Evolutionary conservation across 306 rosid genomes (phyloP).

Genomic region (Rubus idaeus): DNA sequence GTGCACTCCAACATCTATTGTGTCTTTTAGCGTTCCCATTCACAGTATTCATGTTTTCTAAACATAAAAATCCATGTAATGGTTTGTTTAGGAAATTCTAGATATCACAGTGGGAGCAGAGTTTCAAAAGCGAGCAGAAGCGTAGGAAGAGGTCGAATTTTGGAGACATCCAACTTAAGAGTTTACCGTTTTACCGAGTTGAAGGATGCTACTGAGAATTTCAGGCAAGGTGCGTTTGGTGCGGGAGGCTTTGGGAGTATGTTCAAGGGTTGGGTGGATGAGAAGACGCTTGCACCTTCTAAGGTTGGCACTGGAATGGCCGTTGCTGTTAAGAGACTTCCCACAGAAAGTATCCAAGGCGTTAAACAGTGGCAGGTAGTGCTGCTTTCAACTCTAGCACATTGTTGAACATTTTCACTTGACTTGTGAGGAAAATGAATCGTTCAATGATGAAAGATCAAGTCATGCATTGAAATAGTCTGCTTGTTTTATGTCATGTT

Average conservation of each 20-base stretch:
- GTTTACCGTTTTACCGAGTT: constrained; percentile 56
- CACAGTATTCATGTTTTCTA: too few species aligned
- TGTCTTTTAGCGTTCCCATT: too few species aligned
- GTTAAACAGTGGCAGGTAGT: constrained; percentile 79
- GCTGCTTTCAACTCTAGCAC: not conserved
- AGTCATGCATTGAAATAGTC: not conserved
- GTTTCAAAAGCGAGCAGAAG: too few species aligned
- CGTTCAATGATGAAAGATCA: not conserved
- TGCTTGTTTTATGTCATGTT: too few species aligned
- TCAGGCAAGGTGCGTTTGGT: constrained; percentile 87
- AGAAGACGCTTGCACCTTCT: constrained; percentile 37
- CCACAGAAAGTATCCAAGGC: not conserved
- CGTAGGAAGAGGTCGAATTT: too few species aligned
- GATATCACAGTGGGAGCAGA: too few species aligned
- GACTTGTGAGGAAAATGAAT: constrained; percentile 24
- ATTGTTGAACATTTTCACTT: not conserved
- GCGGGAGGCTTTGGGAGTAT: not conserved
- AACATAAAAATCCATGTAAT: too few species aligned
- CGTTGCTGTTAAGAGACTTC: constrained; percentile 69
- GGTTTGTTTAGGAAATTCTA: too few species aligned
- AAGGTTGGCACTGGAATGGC: constrained; percentile 51
- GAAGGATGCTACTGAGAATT: constrained; percentile 55
- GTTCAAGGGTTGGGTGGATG: constrained; percentile 18
- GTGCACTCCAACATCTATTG: too few species aligned
- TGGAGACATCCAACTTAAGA: constrained; percentile 54